These are phyloP conservation scores for Brasenia schreberi DNA, from an alignment of 164 flowering plant genomes.

Conservation along the genomic window DNA sequence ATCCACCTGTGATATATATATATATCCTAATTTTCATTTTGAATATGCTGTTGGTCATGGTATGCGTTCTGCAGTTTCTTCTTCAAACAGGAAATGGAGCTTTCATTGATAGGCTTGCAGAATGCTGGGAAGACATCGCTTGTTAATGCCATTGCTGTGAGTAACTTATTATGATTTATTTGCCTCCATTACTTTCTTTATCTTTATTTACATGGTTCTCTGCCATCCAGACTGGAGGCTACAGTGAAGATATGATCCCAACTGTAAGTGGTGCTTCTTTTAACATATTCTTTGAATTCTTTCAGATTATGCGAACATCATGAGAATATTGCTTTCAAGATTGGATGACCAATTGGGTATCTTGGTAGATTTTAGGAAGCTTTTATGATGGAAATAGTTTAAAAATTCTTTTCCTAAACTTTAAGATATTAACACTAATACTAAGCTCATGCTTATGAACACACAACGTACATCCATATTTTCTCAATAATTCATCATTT, in stretches of 20 bases:
- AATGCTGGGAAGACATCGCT: constrained; percentile 97
- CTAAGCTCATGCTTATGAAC: too few species aligned
- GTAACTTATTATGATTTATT: constrained; percentile 12
- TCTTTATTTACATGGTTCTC: constrained; percentile 2
- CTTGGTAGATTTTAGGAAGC: too few species aligned
- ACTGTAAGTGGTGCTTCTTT: constrained; percentile 45
- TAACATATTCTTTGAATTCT: not conserved
- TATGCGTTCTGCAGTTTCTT: constrained; percentile 44
- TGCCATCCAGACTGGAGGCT: constrained; percentile 68
- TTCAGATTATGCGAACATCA: not conserved
- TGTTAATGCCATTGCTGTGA: constrained; percentile 78
- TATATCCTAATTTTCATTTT: too few species aligned
- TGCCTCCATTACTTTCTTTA: not conserved
- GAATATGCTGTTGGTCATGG: not conserved
- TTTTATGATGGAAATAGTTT: too few species aligned
- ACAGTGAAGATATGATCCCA: constrained; percentile 93
- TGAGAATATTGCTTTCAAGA: too few species aligned
- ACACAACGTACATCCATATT: too few species aligned
- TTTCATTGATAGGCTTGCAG: constrained; percentile 85
- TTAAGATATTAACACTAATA: too few species aligned
- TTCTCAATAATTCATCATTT: not conserved
- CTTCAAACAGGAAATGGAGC: constrained; percentile 95
- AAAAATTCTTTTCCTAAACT: too few species aligned
- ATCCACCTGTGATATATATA: too few species aligned
- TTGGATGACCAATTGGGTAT: too few species aligned